phyloP scores from a whole-genome alignment of 1,284 basidiomycete species.

The Retiboletus fuscus region DNA sequence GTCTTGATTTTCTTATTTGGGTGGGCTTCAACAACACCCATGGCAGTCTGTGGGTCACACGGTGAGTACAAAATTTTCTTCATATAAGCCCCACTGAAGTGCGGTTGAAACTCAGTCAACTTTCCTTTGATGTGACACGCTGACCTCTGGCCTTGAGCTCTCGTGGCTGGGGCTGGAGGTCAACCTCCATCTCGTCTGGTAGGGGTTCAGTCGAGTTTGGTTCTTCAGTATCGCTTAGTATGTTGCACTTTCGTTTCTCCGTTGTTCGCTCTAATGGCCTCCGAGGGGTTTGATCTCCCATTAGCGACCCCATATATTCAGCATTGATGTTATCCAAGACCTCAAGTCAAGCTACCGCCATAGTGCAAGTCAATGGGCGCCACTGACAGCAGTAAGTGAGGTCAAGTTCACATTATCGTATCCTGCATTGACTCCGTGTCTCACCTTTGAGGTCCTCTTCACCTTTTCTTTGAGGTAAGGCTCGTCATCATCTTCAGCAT shows the following conservation, averaged over 20 bases:
- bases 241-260: background rate
- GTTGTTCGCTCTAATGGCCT: background rate
- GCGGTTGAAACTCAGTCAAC: background rate
- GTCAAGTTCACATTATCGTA: background rate
- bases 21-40: background rate
- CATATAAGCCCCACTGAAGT: background rate
- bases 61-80: constrained; percentile 5
- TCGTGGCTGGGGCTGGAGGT: constrained; percentile 7
- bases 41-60: constrained; percentile 6
- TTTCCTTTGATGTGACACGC: background rate
- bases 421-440: background rate
- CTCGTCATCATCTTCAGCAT: background rate
- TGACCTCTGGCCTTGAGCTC: background rate
- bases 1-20: constrained; percentile 10
- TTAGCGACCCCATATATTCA: too few relatives aligned
- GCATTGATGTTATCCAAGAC: background rate
- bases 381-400: background rate
- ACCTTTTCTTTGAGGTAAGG: background rate
- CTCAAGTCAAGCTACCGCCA: background rate
- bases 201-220: background rate
- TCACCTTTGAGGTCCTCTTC: background rate
- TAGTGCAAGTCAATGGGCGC: background rate
- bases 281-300: too few relatives aligned
- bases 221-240: background rate
- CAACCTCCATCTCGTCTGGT: background rate